A percentile compares a stretch with the other conserved stretches of the same genome.
These are phyloP conservation scores for Dioszegia crocea DNA, from an alignment of 768 basidiomycete genomes.

Conservation along the genomic window DNA sequence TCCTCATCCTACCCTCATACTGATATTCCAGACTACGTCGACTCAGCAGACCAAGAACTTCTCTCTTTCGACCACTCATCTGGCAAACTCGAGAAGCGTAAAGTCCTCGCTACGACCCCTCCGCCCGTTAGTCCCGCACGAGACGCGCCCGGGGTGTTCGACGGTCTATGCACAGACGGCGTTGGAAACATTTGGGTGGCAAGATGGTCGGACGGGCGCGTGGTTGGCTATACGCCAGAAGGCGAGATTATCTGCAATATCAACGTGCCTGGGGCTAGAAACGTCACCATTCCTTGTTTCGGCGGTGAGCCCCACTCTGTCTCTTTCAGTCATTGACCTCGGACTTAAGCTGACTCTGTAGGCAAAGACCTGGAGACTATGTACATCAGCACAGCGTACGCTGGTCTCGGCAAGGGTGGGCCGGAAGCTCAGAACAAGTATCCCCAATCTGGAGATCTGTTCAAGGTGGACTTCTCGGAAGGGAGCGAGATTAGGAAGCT, in stretches of 20 bases:
- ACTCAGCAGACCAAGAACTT: constrained; percentile 33
- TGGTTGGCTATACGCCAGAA: constrained; percentile 38
- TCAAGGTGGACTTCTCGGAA: constrained; percentile 29
- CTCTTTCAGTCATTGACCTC: neutral
- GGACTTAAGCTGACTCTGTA: neutral
- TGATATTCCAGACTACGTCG: constrained; percentile 40
- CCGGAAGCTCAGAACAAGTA: constrained; percentile 17
- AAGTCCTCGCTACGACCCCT: constrained; percentile 21
- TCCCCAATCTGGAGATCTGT: constrained; percentile 34
- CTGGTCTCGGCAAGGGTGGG: constrained; percentile 17
- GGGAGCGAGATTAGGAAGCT: constrained; percentile 27
- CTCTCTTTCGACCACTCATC: constrained; percentile 32
- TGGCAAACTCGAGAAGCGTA: constrained; percentile 24
- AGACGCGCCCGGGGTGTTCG: constrained; percentile 31
- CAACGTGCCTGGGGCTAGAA: constrained; percentile 13
- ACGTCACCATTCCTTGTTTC: constrained; percentile 40
- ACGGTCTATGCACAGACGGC: constrained; percentile 43
- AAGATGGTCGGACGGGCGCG: constrained; percentile 37
- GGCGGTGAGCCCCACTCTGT: constrained; percentile 24
- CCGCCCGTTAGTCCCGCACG: constrained; percentile 13
- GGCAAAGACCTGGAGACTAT: constrained; percentile 31
- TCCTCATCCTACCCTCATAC: neutral
- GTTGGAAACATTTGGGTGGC: constrained; percentile 44
- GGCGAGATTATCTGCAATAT: constrained; percentile 32
- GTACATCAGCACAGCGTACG: constrained; percentile 35